Conservation (phyloP, 176 grass and related monocot species). For the Carex littledalei region DNA sequence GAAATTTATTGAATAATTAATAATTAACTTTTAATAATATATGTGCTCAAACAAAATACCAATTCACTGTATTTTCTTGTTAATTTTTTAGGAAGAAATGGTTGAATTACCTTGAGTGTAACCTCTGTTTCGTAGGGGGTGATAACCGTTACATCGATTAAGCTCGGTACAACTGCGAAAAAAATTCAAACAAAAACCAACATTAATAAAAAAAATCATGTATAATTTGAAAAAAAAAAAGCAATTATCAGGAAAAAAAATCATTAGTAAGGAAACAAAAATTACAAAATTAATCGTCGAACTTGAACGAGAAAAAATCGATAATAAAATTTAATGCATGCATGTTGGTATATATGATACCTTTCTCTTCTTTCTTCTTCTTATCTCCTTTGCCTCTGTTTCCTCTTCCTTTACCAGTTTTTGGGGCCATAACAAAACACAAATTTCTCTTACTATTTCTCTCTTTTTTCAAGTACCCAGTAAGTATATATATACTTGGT, state of each 20-base stretch:
- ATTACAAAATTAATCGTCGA: not conserved
- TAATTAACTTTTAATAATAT: not conserved
- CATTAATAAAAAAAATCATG: not conserved
- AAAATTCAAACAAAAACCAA: not conserved
- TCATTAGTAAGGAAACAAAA: not conserved
- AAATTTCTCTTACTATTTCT: not conserved
- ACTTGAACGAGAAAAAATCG: not conserved
- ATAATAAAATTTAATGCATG: not conserved
- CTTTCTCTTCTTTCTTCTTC: conserved; percentile 98
- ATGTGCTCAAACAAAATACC: not conserved
- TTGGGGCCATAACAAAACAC: conserved; percentile 68
- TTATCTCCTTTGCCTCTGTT: conserved; percentile 62
- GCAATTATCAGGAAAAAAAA: not conserved
- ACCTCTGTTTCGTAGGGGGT: conserved; percentile 78
- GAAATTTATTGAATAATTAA: not conserved
- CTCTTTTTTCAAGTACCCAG: not conserved
- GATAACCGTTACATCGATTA: conserved; percentile 58
- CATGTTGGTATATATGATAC: conserved; percentile 7
- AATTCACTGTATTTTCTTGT: not conserved
- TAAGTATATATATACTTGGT: not conserved
- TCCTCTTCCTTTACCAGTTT: conserved; percentile 67
- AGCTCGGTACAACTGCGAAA: conserved; percentile 59
- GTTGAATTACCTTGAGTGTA: conserved; percentile 77
- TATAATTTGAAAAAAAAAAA: not conserved
- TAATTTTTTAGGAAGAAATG: not conserved